phyloP scores from a whole-genome alignment of 2,329 filamentous ascomycete genomes.

The Aspergillus viridinutans region DNA sequence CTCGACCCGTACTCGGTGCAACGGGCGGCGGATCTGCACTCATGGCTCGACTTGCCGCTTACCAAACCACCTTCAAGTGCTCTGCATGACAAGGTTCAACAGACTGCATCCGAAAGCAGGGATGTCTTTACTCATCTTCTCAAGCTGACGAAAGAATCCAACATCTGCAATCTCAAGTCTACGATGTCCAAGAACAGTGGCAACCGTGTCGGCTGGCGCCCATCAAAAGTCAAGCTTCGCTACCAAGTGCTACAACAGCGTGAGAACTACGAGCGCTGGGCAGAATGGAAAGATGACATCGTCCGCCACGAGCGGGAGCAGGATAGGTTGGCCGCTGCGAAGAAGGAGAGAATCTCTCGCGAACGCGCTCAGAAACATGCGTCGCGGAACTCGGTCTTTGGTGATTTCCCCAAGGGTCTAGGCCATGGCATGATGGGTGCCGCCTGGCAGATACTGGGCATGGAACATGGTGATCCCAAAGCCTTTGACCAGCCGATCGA shows the following conservation, averaged over 20 bases:
- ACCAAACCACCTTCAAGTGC: slow-evolving; percentile 14
- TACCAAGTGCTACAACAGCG: slow-evolving; percentile 44
- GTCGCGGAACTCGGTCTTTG: slow-evolving; percentile 22
- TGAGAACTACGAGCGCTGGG: slow-evolving; percentile 45
- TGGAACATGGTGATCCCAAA: slow-evolving; percentile 32
- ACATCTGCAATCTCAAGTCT: slow-evolving; percentile 37
- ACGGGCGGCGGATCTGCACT: slow-evolving; percentile 36
- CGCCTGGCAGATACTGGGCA: slow-evolving; percentile 39
- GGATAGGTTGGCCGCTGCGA: slow-evolving; percentile 31
- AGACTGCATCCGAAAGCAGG: slow-evolving; percentile 38
- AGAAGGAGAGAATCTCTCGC: slow-evolving; percentile 28
- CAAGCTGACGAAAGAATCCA: slow-evolving; percentile 40
- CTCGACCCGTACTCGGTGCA: slow-evolving; percentile 42
- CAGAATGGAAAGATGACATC: slow-evolving; percentile 42
- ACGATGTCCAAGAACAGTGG: slow-evolving; percentile 21
- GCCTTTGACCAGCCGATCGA: slow-evolving; percentile 12
- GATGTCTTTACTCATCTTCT: slow-evolving; percentile 42
- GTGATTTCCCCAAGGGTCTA: slow-evolving; percentile 29
- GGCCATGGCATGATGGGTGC: slow-evolving; percentile 40
- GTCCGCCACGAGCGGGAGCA: slow-evolving; percentile 35
- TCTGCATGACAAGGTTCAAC: slow-evolving; percentile 30
- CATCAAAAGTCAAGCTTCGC: slow-evolving; percentile 39
- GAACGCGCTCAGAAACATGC: slow-evolving; percentile 25
- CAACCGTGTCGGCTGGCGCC: slow-evolving; percentile 37
- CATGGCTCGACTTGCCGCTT: slow-evolving; percentile 43